phyloP scores from a whole-genome alignment of 352 stramenopile genomes.

The Phytophthora palmivora region DNA sequence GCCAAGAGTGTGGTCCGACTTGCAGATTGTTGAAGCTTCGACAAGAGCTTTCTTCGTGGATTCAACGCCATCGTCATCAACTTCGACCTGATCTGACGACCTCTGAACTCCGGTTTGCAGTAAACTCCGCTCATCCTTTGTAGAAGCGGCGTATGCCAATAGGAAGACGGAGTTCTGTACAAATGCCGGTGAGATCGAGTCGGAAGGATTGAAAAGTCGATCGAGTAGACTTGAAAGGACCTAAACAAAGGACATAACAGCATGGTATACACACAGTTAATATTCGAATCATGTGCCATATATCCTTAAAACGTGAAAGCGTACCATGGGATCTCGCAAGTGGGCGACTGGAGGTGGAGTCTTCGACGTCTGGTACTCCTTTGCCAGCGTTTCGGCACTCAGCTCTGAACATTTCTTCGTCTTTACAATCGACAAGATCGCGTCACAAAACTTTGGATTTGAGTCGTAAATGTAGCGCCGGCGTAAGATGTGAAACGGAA shows the following conservation, averaged over 20 bases:
- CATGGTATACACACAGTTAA: too few relatives aligned
- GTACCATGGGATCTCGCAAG: slow-evolving; percentile 76
- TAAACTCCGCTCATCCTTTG: slow-evolving; percentile 81
- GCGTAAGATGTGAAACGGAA: slow-evolving; percentile 76
- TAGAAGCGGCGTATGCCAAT: slow-evolving; percentile 78
- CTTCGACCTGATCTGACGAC: slow-evolving; percentile 38
- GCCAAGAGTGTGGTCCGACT: slow-evolving; percentile 85
- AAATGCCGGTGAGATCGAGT: slow-evolving; percentile 63
- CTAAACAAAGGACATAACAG: slow-evolving; percentile 32
- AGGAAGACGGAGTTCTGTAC: slow-evolving; percentile 73
- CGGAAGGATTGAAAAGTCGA: slow-evolving; percentile 83
- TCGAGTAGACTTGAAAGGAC: slow-evolving; percentile 82
- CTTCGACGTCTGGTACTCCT: slow-evolving; percentile 62
- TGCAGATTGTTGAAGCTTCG: slow-evolving; percentile 81
- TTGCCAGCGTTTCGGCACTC: slow-evolving; percentile 66
- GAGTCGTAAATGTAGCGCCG: slow-evolving; percentile 66
- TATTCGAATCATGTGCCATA: not conserved
- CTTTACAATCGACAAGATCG: slow-evolving; percentile 79
- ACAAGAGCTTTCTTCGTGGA: slow-evolving; percentile 72
- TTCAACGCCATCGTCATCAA: slow-evolving; percentile 64
- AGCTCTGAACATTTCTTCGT: slow-evolving; percentile 75
- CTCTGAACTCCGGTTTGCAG: slow-evolving; percentile 48
- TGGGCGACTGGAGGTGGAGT: slow-evolving; percentile 69
- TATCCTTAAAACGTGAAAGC: not conserved
- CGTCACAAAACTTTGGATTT: slow-evolving; percentile 67